Percentiles rank a stretch among this genome's conserved stretches.
Conservation (phyloP, 2,329 filamentous ascomycete species). For the Beauveria brongniartii region DNA sequence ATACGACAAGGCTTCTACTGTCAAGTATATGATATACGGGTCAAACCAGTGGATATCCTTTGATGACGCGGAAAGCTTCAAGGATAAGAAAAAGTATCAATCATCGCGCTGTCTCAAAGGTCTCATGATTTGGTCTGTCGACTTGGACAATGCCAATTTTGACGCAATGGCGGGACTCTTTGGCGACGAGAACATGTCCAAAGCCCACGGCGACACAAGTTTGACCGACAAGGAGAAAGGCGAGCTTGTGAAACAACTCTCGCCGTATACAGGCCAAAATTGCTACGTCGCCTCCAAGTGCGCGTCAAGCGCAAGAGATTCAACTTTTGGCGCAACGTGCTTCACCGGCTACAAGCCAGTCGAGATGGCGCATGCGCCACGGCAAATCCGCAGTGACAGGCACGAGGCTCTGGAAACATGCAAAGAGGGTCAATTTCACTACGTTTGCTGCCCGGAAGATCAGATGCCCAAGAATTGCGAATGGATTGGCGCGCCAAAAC, state of each 20-base stretch:
- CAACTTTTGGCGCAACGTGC: not conserved
- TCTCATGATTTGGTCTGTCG: constrained; percentile 22
- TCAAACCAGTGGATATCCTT: constrained; percentile 31
- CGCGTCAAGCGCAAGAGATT: not conserved
- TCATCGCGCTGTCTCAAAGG: constrained; percentile 17
- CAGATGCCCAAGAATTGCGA: constrained; percentile 21
- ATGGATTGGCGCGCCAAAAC: constrained; percentile 19
- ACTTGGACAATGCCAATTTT: constrained; percentile 19
- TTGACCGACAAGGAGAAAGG: constrained; percentile 5
- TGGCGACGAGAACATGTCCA: constrained; percentile 13
- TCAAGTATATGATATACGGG: constrained; percentile 26
- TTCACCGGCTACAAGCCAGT: not conserved
- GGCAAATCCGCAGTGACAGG: not conserved
- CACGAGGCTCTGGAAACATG: constrained; percentile 11
- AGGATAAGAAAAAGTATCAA: constrained; percentile 15
- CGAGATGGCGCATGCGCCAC: not conserved
- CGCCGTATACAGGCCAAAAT: constrained; percentile 19
- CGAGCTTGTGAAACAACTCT: constrained; percentile 14
- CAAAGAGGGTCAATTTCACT: constrained; percentile 17
- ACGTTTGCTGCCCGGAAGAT: constrained; percentile 23
- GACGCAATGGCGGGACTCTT: constrained; percentile 17
- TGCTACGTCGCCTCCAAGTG: constrained; percentile 20
- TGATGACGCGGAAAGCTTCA: constrained; percentile 22
- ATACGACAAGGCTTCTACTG: constrained; percentile 20
- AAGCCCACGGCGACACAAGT: not conserved